phyloP scores from a whole-genome alignment of 192 early-diverging fungal genomes.

The Coemansia guatemalensis region DNA sequence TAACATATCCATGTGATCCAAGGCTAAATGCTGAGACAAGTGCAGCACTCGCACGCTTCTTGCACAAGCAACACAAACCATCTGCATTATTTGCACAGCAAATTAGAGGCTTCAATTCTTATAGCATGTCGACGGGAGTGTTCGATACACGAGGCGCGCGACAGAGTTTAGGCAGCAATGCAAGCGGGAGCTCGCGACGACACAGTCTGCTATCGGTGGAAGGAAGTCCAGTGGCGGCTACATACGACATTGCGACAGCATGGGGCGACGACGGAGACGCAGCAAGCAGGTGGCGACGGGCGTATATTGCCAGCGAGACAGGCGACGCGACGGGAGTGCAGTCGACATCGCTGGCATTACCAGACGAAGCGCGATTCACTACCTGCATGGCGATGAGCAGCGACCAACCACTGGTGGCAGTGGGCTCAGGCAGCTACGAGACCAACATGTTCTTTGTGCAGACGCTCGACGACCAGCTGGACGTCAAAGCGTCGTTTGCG shows the following conservation, averaged over 20 bases:
- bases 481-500: slow-evolving; percentile 56
- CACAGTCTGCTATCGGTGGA: slow-evolving; percentile 42
- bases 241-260: slow-evolving; percentile 16
- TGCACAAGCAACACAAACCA: too few relatives aligned
- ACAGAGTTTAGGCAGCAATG: slow-evolving; percentile 30
- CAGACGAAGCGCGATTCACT: slow-evolving; percentile 49
- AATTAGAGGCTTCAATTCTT: not conserved
- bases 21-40: too few relatives aligned
- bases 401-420: slow-evolving; percentile 48
- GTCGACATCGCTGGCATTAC: slow-evolving; percentile 48
- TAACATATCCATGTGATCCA: too few relatives aligned
- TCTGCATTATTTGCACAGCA: too few relatives aligned
- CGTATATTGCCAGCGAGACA: slow-evolving; percentile 43
- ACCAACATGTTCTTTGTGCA: slow-evolving; percentile 58
- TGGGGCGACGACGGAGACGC: slow-evolving; percentile 14
- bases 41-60: too few relatives aligned
- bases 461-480: slow-evolving; percentile 46
- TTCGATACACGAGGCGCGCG: slow-evolving; percentile 16
- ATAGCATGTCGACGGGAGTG: slow-evolving; percentile 11
- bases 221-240: slow-evolving; percentile 3
- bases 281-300: slow-evolving; percentile 34
- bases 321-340: slow-evolving; percentile 44
- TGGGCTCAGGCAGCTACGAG: slow-evolving; percentile 51
- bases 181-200: slow-evolving; percentile 34
- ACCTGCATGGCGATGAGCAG: slow-evolving; percentile 52